These are phyloP conservation scores for Cardamine resedifolia DNA, from an alignment of 345 rosid genomes.

Conservation along the genomic window DNA sequence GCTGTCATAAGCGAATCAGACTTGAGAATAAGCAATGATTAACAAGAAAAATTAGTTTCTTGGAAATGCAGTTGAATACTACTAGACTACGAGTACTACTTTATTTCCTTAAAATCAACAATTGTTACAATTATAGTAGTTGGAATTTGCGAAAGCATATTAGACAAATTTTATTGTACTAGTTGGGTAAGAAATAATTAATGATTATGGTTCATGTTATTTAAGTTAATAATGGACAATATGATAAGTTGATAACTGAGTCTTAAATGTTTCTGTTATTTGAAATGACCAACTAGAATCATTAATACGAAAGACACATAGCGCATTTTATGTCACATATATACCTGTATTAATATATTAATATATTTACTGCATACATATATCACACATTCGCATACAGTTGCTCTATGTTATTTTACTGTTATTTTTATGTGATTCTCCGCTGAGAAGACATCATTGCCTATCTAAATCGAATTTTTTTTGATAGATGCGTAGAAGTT, in stretches of 20 bases:
- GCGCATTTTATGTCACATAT: constrained; percentile 28
- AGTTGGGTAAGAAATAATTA: constrained; percentile 1
- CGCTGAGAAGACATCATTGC: constrained; percentile 11
- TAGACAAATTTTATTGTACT: background rate
- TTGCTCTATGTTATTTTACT: background rate
- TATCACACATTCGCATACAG: background rate
- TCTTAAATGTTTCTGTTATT: constrained; percentile 22
- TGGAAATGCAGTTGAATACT: constrained; percentile 13
- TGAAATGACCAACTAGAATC: constrained; percentile 33
- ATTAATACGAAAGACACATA: constrained; percentile 14
- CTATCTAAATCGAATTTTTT: constrained; percentile 10
- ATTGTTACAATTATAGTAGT: constrained; percentile 18
- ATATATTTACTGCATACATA: background rate
- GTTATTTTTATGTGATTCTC: background rate
- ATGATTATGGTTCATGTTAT: constrained; percentile 27
- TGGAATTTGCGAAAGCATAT: background rate
- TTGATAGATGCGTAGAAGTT: background rate
- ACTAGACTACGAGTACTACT: background rate
- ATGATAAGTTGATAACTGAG: constrained; percentile 2
- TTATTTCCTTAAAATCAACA: constrained; percentile 15
- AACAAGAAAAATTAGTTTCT: background rate
- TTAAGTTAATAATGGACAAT: constrained; percentile 18
- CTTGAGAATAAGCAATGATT: constrained; percentile 28
- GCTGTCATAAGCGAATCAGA: constrained; percentile 29
- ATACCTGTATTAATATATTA: background rate